phyloP scores from a whole-genome alignment of 2,329 filamentous ascomycete genomes.

The Didymella pinodella region DNA sequence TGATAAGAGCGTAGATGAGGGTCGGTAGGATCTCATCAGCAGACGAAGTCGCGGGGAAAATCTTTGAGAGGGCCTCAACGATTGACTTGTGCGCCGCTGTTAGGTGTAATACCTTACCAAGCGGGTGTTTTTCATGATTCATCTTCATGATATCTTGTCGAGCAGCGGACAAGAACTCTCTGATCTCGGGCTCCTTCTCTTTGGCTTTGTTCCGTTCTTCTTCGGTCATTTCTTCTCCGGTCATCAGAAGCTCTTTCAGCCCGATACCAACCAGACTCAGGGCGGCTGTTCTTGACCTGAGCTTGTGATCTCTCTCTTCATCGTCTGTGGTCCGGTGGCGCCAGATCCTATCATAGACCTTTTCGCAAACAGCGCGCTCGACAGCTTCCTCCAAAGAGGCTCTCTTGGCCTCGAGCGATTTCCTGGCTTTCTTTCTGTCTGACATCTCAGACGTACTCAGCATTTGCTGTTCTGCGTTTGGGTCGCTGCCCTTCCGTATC shows the following conservation, averaged over 20 bases:
- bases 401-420: conserved; percentile 78
- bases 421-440: conserved; percentile 79
- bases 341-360: conserved; percentile 85
- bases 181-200: conserved; percentile 69
- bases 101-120: conserved; percentile 89
- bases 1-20: conserved; percentile 94
- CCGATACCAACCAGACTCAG: conserved; percentile 91
- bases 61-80: conserved; percentile 78
- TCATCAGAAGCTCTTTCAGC: conserved; percentile 75
- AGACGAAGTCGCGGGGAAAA: conserved; percentile 78
- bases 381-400: conserved; percentile 86
- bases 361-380: conserved; percentile 83
- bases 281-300: conserved; percentile 92
- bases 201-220: conserved; percentile 63
- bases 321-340: conserved; percentile 91
- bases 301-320: conserved; percentile 91
- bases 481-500: conserved; percentile 47
- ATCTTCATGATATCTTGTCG: conserved; percentile 74
- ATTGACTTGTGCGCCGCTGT: conserved; percentile 92
- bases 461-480: conserved; percentile 76
- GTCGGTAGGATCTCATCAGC: conserved; percentile 97
- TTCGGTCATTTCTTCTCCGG: conserved; percentile 63
- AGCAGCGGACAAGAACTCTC: conserved; percentile 74
- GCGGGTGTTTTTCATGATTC: conserved; percentile 84
- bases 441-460: conserved; percentile 86